These are phyloP conservation scores for Torulaspora indica DNA, from an alignment of 805 yeast species.

Conservation along the genomic window DNA sequence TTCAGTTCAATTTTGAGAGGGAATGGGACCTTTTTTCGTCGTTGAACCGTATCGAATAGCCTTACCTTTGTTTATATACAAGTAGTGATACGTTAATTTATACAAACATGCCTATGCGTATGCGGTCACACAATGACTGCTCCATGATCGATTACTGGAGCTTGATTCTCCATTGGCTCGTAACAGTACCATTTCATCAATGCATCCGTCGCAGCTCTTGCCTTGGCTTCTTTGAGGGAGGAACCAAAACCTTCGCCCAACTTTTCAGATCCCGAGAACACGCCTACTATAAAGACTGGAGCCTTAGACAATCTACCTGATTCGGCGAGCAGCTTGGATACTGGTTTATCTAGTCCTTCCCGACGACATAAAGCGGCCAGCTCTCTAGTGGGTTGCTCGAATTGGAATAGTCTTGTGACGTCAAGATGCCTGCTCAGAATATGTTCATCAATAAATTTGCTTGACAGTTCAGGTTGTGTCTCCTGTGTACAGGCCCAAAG, in stretches of 20 bases:
- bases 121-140: slow-evolving; percentile 39
- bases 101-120: slow-evolving; percentile 12
- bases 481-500: slow-evolving; percentile 56
- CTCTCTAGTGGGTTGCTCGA: slow-evolving; percentile 82
- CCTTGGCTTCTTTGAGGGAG: slow-evolving; percentile 84
- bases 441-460: slow-evolving; percentile 65
- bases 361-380: slow-evolving; percentile 71
- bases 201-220: slow-evolving; percentile 86
- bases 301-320: slow-evolving; percentile 82
- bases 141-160: slow-evolving; percentile 51
- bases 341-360: slow-evolving; percentile 67
- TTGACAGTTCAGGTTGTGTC: slow-evolving; percentile 52
- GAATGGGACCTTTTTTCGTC: background rate
- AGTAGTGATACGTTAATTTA: slow-evolving; percentile 4
- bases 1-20: background rate
- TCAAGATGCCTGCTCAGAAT: slow-evolving; percentile 80
- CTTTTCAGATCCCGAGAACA: slow-evolving; percentile 74
- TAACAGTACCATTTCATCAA: slow-evolving; percentile 89
- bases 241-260: slow-evolving; percentile 94
- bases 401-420: slow-evolving; percentile 66
- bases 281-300: slow-evolving; percentile 88
- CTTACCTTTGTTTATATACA: slow-evolving; percentile 8
- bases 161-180: slow-evolving; percentile 60
- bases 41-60: background rate
- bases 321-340: slow-evolving; percentile 81